These are phyloP conservation scores for Nidula microcarpa DNA, from an alignment of 768 basidiomycete genomes.

Conservation along the genomic window DNA sequence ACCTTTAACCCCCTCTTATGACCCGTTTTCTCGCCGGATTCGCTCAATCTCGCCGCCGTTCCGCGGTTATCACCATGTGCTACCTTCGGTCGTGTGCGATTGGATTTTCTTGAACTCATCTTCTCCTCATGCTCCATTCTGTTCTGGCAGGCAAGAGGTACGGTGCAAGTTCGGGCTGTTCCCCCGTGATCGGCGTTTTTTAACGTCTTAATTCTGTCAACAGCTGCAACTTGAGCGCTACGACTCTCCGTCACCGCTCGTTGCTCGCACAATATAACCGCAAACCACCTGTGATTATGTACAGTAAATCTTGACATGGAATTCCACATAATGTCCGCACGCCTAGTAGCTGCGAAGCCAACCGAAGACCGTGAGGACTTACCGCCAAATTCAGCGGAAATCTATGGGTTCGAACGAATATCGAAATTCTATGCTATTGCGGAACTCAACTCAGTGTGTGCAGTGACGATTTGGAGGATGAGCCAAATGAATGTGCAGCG, in stretches of 20 bases:
- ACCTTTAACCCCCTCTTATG: no score
- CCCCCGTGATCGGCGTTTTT: neutral
- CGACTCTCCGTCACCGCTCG: neutral
- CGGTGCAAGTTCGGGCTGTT: neutral
- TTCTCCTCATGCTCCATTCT: neutral
- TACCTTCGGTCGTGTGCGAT: constrained; percentile 10
- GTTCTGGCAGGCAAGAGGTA: neutral
- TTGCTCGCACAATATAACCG: neutral
- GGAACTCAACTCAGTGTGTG: no score
- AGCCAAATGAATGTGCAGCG: constrained; percentile 2
- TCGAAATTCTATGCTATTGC: no score
- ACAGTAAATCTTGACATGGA: neutral
- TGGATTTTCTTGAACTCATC: neutral
- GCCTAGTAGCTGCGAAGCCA: no score
- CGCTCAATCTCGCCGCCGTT: no score
- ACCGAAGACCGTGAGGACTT: no score
- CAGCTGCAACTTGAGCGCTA: no score
- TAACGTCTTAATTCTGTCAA: neutral
- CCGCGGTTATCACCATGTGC: constrained; percentile 11
- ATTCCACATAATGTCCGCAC: neutral
- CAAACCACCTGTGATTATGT: neutral
- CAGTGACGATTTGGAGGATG: no score
- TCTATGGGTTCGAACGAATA: no score
- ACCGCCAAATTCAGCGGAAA: no score
- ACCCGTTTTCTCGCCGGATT: no score